These are phyloP conservation scores for Pseudogymnoascus sp. DNA, from an alignment of 2,329 filamentous ascomycete genomes.

Conservation along the genomic window DNA sequence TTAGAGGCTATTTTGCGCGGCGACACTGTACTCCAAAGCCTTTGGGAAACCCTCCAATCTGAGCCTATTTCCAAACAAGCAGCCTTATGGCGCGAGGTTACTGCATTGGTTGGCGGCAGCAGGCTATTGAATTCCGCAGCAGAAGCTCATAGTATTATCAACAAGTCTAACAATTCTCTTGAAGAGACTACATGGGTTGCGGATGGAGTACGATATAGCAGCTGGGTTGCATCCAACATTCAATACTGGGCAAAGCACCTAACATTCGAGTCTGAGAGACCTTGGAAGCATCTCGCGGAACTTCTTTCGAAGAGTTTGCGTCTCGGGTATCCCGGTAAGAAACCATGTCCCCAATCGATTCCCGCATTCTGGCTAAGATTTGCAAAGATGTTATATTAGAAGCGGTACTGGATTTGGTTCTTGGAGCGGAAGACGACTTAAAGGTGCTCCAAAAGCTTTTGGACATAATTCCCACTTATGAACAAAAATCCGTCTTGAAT, in stretches of 20 bases:
- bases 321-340: conserved; percentile 26
- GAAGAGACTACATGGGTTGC: conserved; percentile 25
- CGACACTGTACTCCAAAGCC: conserved; percentile 31
- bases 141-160: conserved; percentile 40
- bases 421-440: conserved; percentile 13
- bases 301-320: conserved; percentile 25
- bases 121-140: conserved; percentile 50
- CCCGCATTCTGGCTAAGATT: not conserved
- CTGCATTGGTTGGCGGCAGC: conserved; percentile 51
- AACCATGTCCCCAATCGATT: not conserved
- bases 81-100: conserved; percentile 55
- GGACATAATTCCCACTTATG: conserved; percentile 20
- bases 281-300: conserved; percentile 23
- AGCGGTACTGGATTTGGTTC: not conserved
- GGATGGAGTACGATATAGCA: conserved; percentile 24
- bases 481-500: conserved; percentile 25
- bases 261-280: conserved; percentile 15
- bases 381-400: not conserved
- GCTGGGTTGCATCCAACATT: conserved; percentile 27
- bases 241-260: conserved; percentile 20
- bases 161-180: conserved; percentile 23
- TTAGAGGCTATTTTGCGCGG: conserved; percentile 36
- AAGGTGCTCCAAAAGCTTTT: conserved; percentile 21
- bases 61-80: conserved; percentile 35
- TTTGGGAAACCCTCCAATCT: conserved; percentile 38